Evolutionary conservation across 2,329 filamentous ascomycete genomes (phyloP).

Genomic region (Dactylonectria estremocensis): DNA sequence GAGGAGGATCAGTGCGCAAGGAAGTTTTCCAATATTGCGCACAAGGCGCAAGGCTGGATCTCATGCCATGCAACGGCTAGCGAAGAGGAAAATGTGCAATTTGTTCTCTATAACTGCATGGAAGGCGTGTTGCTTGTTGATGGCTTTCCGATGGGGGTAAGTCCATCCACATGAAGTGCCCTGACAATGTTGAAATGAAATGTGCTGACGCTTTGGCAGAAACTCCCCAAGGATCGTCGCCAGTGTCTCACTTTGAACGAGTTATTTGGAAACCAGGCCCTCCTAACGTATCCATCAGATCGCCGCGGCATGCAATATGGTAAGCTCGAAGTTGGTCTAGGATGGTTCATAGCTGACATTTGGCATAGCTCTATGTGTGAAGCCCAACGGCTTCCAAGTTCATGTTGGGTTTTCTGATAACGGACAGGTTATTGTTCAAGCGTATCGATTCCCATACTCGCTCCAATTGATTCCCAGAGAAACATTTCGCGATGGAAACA

Average conservation of each 20-base stretch:
- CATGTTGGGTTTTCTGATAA: constrained; percentile 55
- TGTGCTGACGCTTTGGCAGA: constrained; percentile 42
- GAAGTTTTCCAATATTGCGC: constrained; percentile 20
- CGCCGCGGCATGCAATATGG: constrained; percentile 69
- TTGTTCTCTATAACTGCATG: constrained; percentile 52
- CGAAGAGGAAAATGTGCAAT: constrained; percentile 28
- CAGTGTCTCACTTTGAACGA: constrained; percentile 57
- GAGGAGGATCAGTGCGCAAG: constrained; percentile 36
- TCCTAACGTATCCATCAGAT: constrained; percentile 67
- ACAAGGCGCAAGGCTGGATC: constrained; percentile 30
- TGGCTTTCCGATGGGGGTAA: constrained; percentile 48
- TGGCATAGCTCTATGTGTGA: constrained; percentile 24
- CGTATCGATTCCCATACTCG: constrained; percentile 35
- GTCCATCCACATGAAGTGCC: constrained; percentile 4
- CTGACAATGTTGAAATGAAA: background rate
- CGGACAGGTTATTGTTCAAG: constrained; percentile 48
- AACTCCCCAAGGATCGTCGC: constrained; percentile 67
- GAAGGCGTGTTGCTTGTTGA: constrained; percentile 54
- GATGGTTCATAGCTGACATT: background rate
- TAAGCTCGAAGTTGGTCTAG: constrained; percentile 2
- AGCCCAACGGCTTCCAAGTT: constrained; percentile 64
- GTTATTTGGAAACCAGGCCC: constrained; percentile 69
- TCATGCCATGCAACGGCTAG: constrained; percentile 34
- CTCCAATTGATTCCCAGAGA: constrained; percentile 43
- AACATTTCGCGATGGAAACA: constrained; percentile 28